phyloP scores from a whole-genome alignment of 1,139 yeast species.

The Martiniozyma asiatica region DNA sequence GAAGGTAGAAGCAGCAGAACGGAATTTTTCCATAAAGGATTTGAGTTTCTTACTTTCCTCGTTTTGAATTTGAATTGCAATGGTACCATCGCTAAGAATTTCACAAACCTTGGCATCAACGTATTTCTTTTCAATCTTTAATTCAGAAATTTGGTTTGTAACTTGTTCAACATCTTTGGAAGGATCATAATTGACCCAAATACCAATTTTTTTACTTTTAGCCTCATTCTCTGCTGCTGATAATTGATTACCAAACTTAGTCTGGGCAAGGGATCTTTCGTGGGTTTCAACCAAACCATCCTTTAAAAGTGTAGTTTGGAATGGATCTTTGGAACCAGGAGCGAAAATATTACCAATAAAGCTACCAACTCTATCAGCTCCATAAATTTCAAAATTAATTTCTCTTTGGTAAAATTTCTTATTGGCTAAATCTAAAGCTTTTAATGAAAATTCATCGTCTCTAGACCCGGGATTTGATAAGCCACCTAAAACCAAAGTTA shows the following conservation, averaged over 20 bases:
- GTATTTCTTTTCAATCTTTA: slow-evolving; percentile 29
- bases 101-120: slow-evolving; percentile 54
- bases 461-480: slow-evolving; percentile 35
- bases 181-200: slow-evolving; percentile 53
- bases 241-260: slow-evolving; percentile 42
- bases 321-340: slow-evolving; percentile 41
- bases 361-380: slow-evolving; percentile 68
- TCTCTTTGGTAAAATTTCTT: slow-evolving; percentile 58
- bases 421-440: slow-evolving; percentile 44
- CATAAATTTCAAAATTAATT: slow-evolving; percentile 56
- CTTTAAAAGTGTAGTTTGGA: slow-evolving; percentile 48
- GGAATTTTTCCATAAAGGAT: slow-evolving; percentile 35
- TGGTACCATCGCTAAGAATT: slow-evolving; percentile 36
- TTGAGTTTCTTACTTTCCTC: slow-evolving; percentile 27
- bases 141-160: slow-evolving; percentile 20
- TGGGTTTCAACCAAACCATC: slow-evolving; percentile 59
- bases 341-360: slow-evolving; percentile 63
- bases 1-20: slow-evolving; percentile 24
- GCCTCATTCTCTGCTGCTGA: slow-evolving; percentile 56
- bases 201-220: slow-evolving; percentile 39
- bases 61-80: slow-evolving; percentile 41
- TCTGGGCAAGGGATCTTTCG: slow-evolving; percentile 49
- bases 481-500: slow-evolving; percentile 71
- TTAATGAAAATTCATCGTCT: slow-evolving; percentile 32
- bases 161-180: slow-evolving; percentile 14